Percentiles rank a stretch among this genome's conserved stretches.
These are phyloP conservation scores for Diaporthe aspalathi DNA, from an alignment of 2,329 filamentous ascomycete genomes.

Conservation along the genomic window DNA sequence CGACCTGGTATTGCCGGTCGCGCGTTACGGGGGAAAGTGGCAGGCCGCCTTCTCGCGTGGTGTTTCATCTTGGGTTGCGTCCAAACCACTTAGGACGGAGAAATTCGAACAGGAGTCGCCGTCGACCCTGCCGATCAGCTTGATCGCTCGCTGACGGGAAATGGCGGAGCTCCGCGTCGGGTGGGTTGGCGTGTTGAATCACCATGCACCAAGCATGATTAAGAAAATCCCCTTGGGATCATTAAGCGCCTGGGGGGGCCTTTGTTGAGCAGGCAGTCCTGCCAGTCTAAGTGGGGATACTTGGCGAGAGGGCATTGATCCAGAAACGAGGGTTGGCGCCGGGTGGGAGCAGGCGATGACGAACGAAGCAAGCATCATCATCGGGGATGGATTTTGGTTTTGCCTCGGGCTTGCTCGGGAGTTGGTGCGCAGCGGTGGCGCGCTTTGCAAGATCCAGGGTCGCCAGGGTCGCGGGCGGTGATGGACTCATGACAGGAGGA, in stretches of 20 bases:
- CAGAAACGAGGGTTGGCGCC: slow-evolving; percentile 15
- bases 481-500: slow-evolving; percentile 19
- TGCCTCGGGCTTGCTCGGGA: slow-evolving; percentile 19
- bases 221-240: background rate
- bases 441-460: background rate
- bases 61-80: slow-evolving; percentile 21
- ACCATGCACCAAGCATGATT: background rate
- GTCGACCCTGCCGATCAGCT: slow-evolving; percentile 25
- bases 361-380: slow-evolving; percentile 6
- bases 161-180: slow-evolving; percentile 20
- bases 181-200: slow-evolving; percentile 14
- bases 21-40: slow-evolving; percentile 9
- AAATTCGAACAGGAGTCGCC: slow-evolving; percentile 24
- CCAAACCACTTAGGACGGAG: slow-evolving; percentile 15
- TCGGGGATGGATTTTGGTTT: slow-evolving; percentile 27
- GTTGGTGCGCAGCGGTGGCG: slow-evolving; percentile 1
- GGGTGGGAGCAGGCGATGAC: slow-evolving; percentile 20
- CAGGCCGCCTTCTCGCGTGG: slow-evolving; percentile 18
- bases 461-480: background rate
- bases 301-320: slow-evolving; percentile 24
- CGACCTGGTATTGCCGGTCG: slow-evolving; percentile 15
- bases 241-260: slow-evolving; percentile 1
- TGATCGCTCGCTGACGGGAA: slow-evolving; percentile 13
- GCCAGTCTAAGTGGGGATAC: slow-evolving; percentile 25
- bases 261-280: background rate